Percentiles rank a stretch among this genome's conserved stretches.
phyloP scores from a whole-genome alignment of 2,329 filamentous ascomycete species.

The Taxawa tesnikishii region DNA sequence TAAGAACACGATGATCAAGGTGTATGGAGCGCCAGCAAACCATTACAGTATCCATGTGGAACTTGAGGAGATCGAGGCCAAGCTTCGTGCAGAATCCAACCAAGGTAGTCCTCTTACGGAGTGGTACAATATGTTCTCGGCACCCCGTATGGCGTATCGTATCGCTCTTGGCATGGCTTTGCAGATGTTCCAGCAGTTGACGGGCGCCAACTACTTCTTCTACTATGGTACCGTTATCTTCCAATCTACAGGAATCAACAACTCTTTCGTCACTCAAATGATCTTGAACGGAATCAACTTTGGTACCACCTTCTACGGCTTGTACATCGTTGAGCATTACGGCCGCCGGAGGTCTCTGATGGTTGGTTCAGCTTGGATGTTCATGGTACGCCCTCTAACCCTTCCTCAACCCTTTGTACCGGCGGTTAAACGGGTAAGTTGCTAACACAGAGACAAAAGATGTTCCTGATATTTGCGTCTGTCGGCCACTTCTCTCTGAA shows the following conservation, averaged over 20 bases:
- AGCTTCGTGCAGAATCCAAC: conserved; percentile 26
- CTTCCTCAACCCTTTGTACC: no score
- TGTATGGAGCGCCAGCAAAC: conserved; percentile 33
- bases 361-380: conserved; percentile 24
- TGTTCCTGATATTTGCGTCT: conserved; percentile 39
- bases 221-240: conserved; percentile 40
- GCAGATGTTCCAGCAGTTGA: conserved; percentile 34
- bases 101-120: conserved; percentile 19
- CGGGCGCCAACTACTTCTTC: conserved; percentile 36
- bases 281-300: conserved; percentile 35
- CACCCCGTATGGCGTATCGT: conserved; percentile 35
- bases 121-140: conserved; percentile 30
- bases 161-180: conserved; percentile 30
- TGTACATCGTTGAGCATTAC: conserved; percentile 34
- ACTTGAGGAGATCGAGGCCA: conserved; percentile 29
- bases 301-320: conserved; percentile 28
- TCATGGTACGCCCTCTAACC: no score
- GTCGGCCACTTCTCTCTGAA: conserved; percentile 32
- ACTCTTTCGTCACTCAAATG: conserved; percentile 25
- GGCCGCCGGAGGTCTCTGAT: conserved; percentile 33
- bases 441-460: no score
- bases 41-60: conserved; percentile 29
- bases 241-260: conserved; percentile 9
- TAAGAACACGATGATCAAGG: conserved; percentile 25
- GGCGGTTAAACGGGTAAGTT: no score